Evolutionary conservation across 257 asterid species (phyloP).

Genomic region (Nicotiana noctiflora): DNA sequence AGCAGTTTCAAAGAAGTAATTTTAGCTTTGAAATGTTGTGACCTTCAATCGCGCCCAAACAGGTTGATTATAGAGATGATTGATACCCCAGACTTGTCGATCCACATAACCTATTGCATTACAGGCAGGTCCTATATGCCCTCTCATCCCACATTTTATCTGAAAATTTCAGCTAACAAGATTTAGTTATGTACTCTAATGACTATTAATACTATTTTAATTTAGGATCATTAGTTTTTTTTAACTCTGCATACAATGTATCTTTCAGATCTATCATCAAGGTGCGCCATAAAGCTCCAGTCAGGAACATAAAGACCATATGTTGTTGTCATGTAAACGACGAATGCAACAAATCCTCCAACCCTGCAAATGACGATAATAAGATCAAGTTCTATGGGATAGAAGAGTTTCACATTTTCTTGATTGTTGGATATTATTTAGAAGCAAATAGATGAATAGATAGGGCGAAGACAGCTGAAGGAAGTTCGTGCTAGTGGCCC

Average conservation of each 20-base stretch:
- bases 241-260: conserved; percentile 30
- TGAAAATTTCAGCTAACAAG: conserved; percentile 15
- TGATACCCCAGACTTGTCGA: conserved; percentile 81
- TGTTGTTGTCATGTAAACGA: conserved; percentile 54
- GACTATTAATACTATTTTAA: not conserved
- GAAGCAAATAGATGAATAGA: not conserved
- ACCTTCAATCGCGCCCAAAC: conserved; percentile 69
- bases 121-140: conserved; percentile 87
- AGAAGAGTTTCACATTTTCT: not conserved
- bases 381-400: not conserved
- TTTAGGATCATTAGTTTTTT: not conserved
- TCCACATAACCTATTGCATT: conserved; percentile 91
- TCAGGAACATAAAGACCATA: conserved; percentile 73
- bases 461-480: too few species aligned
- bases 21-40: not conserved
- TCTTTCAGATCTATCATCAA: conserved; percentile 22
- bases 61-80: conserved; percentile 66
- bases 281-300: conserved; percentile 47
- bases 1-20: not conserved
- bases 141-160: conserved; percentile 96
- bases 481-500: too few species aligned
- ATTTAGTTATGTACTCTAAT: not conserved
- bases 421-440: not conserved
- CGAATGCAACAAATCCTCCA: conserved; percentile 60
- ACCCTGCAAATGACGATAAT: conserved; percentile 31